These are phyloP conservation scores for Arthroderma uncinatum DNA, from an alignment of 2,329 filamentous ascomycete species.

Conservation along the genomic window DNA sequence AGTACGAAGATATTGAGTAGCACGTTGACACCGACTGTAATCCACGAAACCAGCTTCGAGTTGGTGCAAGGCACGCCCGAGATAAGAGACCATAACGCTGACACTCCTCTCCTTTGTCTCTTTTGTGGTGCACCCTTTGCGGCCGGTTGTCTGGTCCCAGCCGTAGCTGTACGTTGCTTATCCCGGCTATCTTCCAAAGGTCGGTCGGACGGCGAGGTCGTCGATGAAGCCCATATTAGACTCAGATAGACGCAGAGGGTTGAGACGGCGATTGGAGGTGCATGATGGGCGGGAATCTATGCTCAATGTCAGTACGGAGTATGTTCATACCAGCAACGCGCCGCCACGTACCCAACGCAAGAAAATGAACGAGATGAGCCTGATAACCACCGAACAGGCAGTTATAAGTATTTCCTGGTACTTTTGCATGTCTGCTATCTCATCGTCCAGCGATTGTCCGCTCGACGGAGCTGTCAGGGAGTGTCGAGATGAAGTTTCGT, in stretches of 20 bases:
- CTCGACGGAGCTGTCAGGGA: neutral
- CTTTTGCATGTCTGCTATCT: conserved; percentile 23
- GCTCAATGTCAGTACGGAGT: neutral
- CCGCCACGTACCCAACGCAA: conserved; percentile 33
- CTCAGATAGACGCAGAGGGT: conserved; percentile 38
- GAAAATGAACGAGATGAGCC: conserved; percentile 31
- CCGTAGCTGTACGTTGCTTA: neutral
- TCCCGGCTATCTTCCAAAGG: neutral
- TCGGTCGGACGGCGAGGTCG: conserved; percentile 1
- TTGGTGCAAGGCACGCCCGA: conserved; percentile 63
- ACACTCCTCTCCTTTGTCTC: neutral
- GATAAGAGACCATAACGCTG: conserved; percentile 46
- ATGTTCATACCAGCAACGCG: neutral
- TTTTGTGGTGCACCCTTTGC: neutral
- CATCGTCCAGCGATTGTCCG: neutral
- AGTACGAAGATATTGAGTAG: conserved; percentile 56
- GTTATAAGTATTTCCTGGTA: conserved; percentile 24
- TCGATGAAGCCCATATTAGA: conserved; percentile 21
- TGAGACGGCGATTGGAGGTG: conserved; percentile 30
- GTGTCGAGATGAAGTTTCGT: neutral
- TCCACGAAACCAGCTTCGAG: conserved; percentile 53
- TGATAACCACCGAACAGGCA: conserved; percentile 29
- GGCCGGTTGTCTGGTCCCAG: neutral
- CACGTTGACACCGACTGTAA: conserved; percentile 63
- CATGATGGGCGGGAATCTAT: conserved; percentile 31